Evolutionary conservation across 1,284 basidiomycete genomes (phyloP).

Genomic region (Mycena sp.): DNA sequence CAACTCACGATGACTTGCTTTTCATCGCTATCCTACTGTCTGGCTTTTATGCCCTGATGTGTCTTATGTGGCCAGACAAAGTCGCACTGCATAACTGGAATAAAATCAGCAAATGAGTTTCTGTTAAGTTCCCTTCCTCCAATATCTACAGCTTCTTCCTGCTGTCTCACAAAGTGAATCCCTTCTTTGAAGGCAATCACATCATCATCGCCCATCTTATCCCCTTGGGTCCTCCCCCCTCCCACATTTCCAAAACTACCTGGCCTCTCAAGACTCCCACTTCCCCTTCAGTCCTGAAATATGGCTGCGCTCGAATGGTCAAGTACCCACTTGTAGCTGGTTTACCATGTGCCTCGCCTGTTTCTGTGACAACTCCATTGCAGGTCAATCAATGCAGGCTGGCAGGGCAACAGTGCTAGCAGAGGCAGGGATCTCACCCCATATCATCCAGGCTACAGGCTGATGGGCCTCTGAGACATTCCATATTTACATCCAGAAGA

Average conservation of each 20-base stretch:
- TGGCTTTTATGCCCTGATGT: constrained; percentile 43
- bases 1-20: constrained; percentile 39
- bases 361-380: constrained; percentile 5
- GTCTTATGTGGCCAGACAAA: constrained; percentile 41
- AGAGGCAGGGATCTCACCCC: constrained; percentile 20
- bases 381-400: constrained; percentile 34
- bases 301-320: neutral
- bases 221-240: neutral
- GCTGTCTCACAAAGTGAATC: constrained; percentile 43
- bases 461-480: constrained; percentile 35
- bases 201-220: constrained; percentile 34
- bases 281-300: neutral
- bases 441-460: constrained; percentile 32
- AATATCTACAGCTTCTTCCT: constrained; percentile 33
- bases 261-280: neutral
- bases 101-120: constrained; percentile 34
- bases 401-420: constrained; percentile 34
- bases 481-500: constrained; percentile 33
- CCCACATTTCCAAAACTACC: neutral
- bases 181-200: too few species aligned
- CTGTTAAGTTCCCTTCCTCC: constrained; percentile 16
- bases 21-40: constrained; percentile 39
- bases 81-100: constrained; percentile 19
- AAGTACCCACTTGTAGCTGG: neutral
- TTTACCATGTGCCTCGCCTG: constrained; percentile 1